phyloP scores from a whole-genome alignment of 176 grass and related monocot genomes.

The Aegilops speltoides region DNA sequence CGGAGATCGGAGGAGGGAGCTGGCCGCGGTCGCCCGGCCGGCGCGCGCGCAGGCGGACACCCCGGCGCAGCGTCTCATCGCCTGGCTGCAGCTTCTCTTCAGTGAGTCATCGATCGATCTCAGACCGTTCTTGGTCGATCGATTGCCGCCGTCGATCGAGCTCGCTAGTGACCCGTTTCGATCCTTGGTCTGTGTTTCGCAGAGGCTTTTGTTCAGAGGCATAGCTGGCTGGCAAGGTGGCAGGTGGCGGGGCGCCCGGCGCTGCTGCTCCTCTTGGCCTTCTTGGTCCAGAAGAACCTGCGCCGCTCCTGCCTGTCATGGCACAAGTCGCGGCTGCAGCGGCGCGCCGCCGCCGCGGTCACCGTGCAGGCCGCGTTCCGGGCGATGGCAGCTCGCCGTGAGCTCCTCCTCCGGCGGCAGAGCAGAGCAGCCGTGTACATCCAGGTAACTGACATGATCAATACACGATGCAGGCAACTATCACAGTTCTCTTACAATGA shows the following conservation, averaged over 20 bases:
- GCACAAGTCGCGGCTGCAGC: slow-evolving; percentile 29
- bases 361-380: slow-evolving; percentile 46
- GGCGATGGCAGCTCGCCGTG: slow-evolving; percentile 38
- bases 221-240: slow-evolving; percentile 35
- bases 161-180: slow-evolving; percentile 12
- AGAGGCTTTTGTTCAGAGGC: slow-evolving; percentile 41
- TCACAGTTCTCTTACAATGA: background rate
- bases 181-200: background rate
- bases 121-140: background rate
- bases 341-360: slow-evolving; percentile 24
- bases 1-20: slow-evolving; percentile 33
- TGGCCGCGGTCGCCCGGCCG: background rate
- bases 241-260: slow-evolving; percentile 35
- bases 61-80: slow-evolving; percentile 37
- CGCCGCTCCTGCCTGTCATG: slow-evolving; percentile 35
- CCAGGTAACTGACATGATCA: slow-evolving; percentile 34
- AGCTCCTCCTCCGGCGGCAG: slow-evolving; percentile 35
- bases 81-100: slow-evolving; percentile 43
- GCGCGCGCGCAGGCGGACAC: slow-evolving; percentile 8
- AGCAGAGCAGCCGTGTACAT: slow-evolving; percentile 48
- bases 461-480: background rate
- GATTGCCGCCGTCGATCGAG: background rate
- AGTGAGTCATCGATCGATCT: slow-evolving; percentile 36
- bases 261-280: slow-evolving; percentile 13
- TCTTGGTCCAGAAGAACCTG: slow-evolving; percentile 38